These are phyloP conservation scores for Prunella vulgaris DNA, from an alignment of 257 asterid genomes.

Conservation along the genomic window DNA sequence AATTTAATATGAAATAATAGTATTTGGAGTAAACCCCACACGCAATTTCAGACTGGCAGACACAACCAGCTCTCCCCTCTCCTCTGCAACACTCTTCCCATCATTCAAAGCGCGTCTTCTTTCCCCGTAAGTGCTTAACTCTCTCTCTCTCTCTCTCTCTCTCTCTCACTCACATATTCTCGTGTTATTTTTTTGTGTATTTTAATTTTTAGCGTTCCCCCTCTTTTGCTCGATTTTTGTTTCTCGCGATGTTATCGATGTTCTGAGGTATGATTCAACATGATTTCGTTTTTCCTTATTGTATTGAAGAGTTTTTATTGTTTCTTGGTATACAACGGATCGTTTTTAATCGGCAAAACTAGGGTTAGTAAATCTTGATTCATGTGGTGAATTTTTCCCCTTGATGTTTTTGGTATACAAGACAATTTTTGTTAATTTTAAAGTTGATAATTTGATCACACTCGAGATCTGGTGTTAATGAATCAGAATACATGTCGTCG, in stretches of 20 bases:
- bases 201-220: neutral
- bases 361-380: neutral
- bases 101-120: slow-evolving; percentile 36
- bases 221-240: neutral
- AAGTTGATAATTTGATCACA: neutral
- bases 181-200: neutral
- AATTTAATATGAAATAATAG: slow-evolving; percentile 10
- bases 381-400: neutral
- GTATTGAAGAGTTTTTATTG: neutral
- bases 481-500: neutral
- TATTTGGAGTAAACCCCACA: slow-evolving; percentile 22
- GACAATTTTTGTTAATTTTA: neutral
- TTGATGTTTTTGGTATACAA: neutral
- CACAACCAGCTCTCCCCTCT: slow-evolving; percentile 34
- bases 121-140: slow-evolving; percentile 28
- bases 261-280: slow-evolving; percentile 21
- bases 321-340: neutral
- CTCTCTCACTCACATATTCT: too few relatives aligned
- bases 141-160: too few relatives aligned
- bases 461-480: neutral
- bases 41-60: slow-evolving; percentile 37
- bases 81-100: slow-evolving; percentile 39
- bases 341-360: neutral
- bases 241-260: slow-evolving; percentile 15
- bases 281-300: neutral